These are phyloP conservation scores for Xylariomycetidae sp. DNA, from an alignment of 2,329 filamentous ascomycete genomes.

Conservation along the genomic window DNA sequence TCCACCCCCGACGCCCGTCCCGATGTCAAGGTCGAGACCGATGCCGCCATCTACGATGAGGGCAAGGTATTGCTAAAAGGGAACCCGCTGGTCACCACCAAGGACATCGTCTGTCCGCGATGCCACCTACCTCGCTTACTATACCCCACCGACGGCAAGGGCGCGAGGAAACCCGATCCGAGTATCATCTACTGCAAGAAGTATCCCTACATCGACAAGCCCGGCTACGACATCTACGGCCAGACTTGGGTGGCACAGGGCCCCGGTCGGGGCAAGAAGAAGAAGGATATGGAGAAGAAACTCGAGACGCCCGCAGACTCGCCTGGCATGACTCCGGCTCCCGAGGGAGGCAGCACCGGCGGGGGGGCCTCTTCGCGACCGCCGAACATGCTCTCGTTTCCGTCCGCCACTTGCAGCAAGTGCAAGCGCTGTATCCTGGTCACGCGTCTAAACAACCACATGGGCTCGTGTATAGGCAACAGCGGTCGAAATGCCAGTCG, in stretches of 20 bases:
- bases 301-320: conserved; percentile 38
- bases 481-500: conserved; percentile 57
- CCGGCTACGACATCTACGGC: conserved; percentile 74
- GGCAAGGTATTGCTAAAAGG: conserved; percentile 63
- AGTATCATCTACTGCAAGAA: conserved; percentile 71
- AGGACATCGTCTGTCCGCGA: conserved; percentile 66
- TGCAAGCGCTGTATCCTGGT: conserved; percentile 62
- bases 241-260: conserved; percentile 72
- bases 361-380: conserved; percentile 36
- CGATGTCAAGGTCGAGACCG: conserved; percentile 55
- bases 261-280: conserved; percentile 68
- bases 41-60: conserved; percentile 65
- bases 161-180: conserved; percentile 59
- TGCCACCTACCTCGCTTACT: conserved; percentile 70
- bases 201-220: conserved; percentile 69
- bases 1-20: conserved; percentile 47
- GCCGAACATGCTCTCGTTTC: conserved; percentile 57
- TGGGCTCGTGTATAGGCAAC: conserved; percentile 62
- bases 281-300: conserved; percentile 67
- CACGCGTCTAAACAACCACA: conserved; percentile 60
- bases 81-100: conserved; percentile 65
- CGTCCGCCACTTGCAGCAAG: conserved; percentile 61
- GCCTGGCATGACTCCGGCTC: conserved; percentile 31
- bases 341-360: conserved; percentile 36
- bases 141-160: conserved; percentile 65